Evolutionary conservation across 164 flowering plant genomes (phyloP).

Genomic region (Vitis amurensis): DNA sequence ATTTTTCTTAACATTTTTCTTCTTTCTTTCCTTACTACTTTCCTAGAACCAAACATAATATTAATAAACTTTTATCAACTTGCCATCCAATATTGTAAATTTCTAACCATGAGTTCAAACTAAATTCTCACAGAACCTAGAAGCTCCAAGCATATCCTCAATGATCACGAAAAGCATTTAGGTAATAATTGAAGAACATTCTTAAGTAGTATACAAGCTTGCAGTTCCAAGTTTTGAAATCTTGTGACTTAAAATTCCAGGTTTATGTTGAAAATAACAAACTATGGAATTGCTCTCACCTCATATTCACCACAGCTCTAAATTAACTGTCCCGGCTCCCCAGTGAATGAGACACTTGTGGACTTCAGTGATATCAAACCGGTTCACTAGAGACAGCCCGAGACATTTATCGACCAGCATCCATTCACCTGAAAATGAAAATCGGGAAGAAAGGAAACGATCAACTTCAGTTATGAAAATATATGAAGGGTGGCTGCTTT

Average conservation of each 20-base stretch:
- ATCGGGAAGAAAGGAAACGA: neutral
- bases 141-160: too few relatives aligned
- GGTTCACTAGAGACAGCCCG: slow-evolving; percentile 62
- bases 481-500: neutral
- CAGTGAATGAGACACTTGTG: slow-evolving; percentile 74
- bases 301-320: slow-evolving; percentile 88
- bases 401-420: slow-evolving; percentile 70
- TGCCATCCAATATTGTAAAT: too few relatives aligned
- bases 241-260: neutral
- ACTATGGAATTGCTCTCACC: slow-evolving; percentile 41
- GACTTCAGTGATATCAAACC: slow-evolving; percentile 57
- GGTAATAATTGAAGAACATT: too few relatives aligned
- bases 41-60: too few relatives aligned
- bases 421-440: slow-evolving; percentile 73
- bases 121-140: too few relatives aligned
- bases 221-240: neutral
- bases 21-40: too few relatives aligned
- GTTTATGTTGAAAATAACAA: neutral
- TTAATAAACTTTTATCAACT: too few relatives aligned
- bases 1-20: too few relatives aligned
- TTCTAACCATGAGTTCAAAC: too few relatives aligned
- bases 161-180: too few relatives aligned
- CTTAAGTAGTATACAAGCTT: too few relatives aligned
- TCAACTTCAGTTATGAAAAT: neutral
- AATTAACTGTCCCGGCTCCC: slow-evolving; percentile 82